phyloP scores from a whole-genome alignment of 139 green algal genomes.

The Tetradesmus obliquus region DNA sequence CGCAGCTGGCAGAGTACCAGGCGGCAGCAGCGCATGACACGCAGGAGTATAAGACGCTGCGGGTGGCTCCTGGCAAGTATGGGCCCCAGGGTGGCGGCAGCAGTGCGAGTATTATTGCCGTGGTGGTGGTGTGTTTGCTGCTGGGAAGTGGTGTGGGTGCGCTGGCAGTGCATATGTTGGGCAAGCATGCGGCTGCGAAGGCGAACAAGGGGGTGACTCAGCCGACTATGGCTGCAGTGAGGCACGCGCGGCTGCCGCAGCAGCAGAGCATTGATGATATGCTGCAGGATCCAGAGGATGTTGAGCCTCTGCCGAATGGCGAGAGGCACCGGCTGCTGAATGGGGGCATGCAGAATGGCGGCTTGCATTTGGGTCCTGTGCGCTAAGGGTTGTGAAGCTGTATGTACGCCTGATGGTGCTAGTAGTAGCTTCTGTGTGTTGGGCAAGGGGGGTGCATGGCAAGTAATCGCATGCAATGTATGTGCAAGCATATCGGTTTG shows the following conservation, averaged over 20 bases:
- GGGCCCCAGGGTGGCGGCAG: neutral
- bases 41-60: constrained; percentile 15
- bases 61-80: neutral
- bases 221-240: neutral
- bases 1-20: constrained; percentile 5
- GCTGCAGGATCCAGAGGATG: neutral
- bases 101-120: neutral
- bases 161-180: neutral
- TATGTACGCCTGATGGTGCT: neutral
- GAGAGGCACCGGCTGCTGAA: neutral
- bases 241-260: neutral
- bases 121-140: neutral
- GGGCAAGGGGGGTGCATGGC: neutral
- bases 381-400: neutral
- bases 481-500: neutral
- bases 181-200: neutral
- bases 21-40: neutral
- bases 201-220: neutral
- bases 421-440: neutral
- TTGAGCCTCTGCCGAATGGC: neutral
- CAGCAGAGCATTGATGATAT: neutral
- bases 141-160: neutral
- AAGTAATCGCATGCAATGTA: neutral
- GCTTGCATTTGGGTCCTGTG: neutral
- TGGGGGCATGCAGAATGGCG: neutral